Evolutionary conservation across 2,329 filamentous ascomycete species (phyloP).

Genomic region (Alternaria consortialis): DNA sequence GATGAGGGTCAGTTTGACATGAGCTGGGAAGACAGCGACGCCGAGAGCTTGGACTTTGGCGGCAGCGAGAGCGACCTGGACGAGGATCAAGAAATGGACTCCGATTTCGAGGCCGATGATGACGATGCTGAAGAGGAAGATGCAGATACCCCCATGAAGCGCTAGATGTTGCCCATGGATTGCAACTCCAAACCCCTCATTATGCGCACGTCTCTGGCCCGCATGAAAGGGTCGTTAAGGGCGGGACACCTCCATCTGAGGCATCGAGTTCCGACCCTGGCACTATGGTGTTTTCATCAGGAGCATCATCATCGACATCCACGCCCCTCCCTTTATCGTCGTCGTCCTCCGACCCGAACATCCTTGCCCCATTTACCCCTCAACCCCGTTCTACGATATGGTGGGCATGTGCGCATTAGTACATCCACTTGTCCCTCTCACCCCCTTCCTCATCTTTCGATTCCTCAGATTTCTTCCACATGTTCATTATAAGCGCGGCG

Average conservation of each 20-base stretch:
- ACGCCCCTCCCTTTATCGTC: background rate
- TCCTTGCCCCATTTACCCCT: background rate
- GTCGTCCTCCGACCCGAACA: background rate
- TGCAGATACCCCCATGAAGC: slow-evolving; percentile 29
- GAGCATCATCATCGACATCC: background rate
- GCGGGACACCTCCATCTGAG: background rate
- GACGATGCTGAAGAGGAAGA: slow-evolving; percentile 44
- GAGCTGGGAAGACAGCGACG: slow-evolving; percentile 57
- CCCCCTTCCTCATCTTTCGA: background rate
- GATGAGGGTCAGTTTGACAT: slow-evolving; percentile 68
- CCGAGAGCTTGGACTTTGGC: slow-evolving; percentile 73
- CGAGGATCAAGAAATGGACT: slow-evolving; percentile 67
- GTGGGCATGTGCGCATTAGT: slow-evolving; percentile 8
- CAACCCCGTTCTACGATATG: background rate
- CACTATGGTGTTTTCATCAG: background rate
- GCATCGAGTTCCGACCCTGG: background rate
- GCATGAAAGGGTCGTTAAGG: background rate
- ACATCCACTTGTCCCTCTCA: slow-evolving; percentile 10
- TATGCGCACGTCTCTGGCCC: background rate
- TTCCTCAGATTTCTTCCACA: slow-evolving; percentile 9
- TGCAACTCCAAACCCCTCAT: background rate
- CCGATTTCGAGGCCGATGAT: slow-evolving; percentile 65
- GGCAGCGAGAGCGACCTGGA: slow-evolving; percentile 63
- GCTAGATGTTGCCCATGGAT: slow-evolving; percentile 1
- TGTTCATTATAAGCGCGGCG: slow-evolving; percentile 34